Conservation (phyloP, 441 rosid species). For the Manihot esculenta region DNA sequence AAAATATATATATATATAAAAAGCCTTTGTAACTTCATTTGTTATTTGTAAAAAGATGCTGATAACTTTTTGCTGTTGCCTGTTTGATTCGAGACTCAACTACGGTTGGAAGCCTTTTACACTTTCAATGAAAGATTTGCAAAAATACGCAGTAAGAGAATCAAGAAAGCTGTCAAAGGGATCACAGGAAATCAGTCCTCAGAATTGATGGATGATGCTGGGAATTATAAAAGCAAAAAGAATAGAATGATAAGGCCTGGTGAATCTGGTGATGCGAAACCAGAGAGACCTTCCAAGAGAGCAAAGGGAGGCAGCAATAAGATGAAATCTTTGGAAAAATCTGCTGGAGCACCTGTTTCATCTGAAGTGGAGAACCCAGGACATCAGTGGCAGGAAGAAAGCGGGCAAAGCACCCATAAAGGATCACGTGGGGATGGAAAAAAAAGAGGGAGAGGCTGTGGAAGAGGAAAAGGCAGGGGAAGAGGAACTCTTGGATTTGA, state of each 20-base stretch:
- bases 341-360: conserved; percentile 30
- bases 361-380: conserved; percentile 28
- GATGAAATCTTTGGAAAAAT: conserved; percentile 30
- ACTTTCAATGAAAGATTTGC: conserved; percentile 95
- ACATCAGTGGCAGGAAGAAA: conserved; percentile 11
- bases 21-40: background rate
- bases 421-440: conserved; percentile 32
- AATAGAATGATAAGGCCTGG: conserved; percentile 32
- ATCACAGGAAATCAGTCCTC: conserved; percentile 57
- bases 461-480: conserved; percentile 39
- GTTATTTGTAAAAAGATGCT: conserved; percentile 8
- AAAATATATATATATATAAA: no score
- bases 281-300: conserved; percentile 35
- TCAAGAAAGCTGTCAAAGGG: conserved; percentile 86
- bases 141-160: conserved; percentile 90
- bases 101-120: conserved; percentile 94
- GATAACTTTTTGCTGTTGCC: conserved; percentile 28
- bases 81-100: conserved; percentile 69
- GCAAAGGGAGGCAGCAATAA: conserved; percentile 32
- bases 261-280: conserved; percentile 34
- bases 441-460: conserved; percentile 30
- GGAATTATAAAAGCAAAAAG: conserved; percentile 40
- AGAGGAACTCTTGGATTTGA: conserved; percentile 32
- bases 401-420: conserved; percentile 22
- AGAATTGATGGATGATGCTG: conserved; percentile 43